Conservation (phyloP, 345 rosid species). For the Hevea brasiliensis region DNA sequence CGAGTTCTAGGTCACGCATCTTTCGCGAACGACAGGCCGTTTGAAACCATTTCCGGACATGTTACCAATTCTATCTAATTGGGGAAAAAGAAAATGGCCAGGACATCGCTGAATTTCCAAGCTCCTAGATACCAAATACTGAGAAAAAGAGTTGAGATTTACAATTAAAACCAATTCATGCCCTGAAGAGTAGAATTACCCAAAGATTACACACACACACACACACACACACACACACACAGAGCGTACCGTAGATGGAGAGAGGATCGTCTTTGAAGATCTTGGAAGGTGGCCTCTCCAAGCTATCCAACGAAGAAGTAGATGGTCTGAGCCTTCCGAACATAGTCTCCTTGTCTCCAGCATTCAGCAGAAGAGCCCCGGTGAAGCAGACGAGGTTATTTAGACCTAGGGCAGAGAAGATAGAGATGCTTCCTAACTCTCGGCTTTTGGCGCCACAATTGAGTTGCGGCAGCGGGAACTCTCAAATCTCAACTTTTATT, state of each 20-base stretch:
- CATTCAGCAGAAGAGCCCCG: too few species aligned
- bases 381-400: too few species aligned
- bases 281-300: constrained; percentile 66
- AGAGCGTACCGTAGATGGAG: constrained; percentile 70
- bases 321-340: constrained; percentile 72
- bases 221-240: neutral
- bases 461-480: neutral
- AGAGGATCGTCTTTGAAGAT: constrained; percentile 74
- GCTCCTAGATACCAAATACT: neutral
- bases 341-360: constrained; percentile 35
- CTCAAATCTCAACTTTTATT: neutral
- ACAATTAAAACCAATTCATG: neutral
- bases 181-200: neutral
- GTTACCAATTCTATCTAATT: too few species aligned
- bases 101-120: neutral
- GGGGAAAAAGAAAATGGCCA: too few species aligned
- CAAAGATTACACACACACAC: too few species aligned
- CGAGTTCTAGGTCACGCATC: too few species aligned
- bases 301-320: constrained; percentile 52
- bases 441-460: constrained; percentile 27
- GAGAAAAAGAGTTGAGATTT: neutral
- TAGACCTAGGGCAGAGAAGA: neutral
- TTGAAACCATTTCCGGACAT: too few species aligned
- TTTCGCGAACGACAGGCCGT: too few species aligned
- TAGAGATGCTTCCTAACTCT: too few species aligned